Base-by-base conservation (phyloP, 345 rosid genomes). In the Linum lewisii region DNA sequence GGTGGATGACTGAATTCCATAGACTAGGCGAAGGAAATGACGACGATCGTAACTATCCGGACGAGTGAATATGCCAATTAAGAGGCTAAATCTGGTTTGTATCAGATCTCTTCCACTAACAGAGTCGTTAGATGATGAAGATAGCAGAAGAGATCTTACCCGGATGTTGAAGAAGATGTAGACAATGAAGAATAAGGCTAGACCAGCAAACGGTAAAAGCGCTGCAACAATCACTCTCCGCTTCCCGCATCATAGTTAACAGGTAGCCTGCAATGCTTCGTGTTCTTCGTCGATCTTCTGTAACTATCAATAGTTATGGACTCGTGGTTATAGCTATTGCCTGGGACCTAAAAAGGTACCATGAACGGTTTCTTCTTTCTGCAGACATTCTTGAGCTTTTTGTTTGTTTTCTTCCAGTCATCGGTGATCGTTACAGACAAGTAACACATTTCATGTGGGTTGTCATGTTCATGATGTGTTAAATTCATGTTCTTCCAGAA, bases 11-110 rank as follows among this genome's bases (percentile, higher is more conserved):
- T 75, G 80, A 57, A 45, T 61, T 11, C 78, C 68, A 2, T 77
- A 73, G 2, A 73, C 58, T 21, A 81, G 74, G 56, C 72, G 75
- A 34, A 75, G 78, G 68, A 78, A 69, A 59, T 75, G 75, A 63
- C 72, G 78, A 50, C 67, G 75, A 11, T 75, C 68, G 0, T 57
- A 66, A 15, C 32, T 64, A 4, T 73, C 70, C 0, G 81, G 64
- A 1, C 24, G 70, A 5, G 74, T 78, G 55, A 81, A 42, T 59
- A 75, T 65, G 15, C 82, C 76, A 4, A 78, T 66, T 22, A 78
- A 26, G 69, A 80, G 52, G 75, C 69, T 69, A 21, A 72, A 75
- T 23, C 18, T 66, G 62, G 61, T 10, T 22, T 51, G 26, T 2
- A 21, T 32, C 20, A 0, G 20, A 8, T 57, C 38, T 7, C 53